Evolutionary conservation across 345 rosid species (phyloP).

Genomic region (Arabidopsis thaliana): TAIR10.1 NC_003070.9:22633501-22634000

Average conservation of each 20-base stretch:
- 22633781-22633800: slow-evolving; percentile 39
- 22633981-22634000: slow-evolving; percentile 41
- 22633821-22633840: slow-evolving; percentile 28
- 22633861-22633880: slow-evolving; percentile 42
- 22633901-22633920: slow-evolving; percentile 36
- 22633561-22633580: no score
- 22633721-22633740: slow-evolving; percentile 24
- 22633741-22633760: slow-evolving; percentile 39
- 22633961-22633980: slow-evolving; percentile 30
- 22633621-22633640: not conserved
- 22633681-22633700: not conserved
- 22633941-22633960: slow-evolving; percentile 29
- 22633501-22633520: no score
- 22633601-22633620: no score
- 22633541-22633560: no score
- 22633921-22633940: slow-evolving; percentile 23
- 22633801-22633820: slow-evolving; percentile 13
- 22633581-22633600: no score
- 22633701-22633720: no score
- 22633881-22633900: slow-evolving; percentile 6
- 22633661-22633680: not conserved
- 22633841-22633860: slow-evolving; percentile 41
- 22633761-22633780: slow-evolving; percentile 30
- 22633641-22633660: not conserved
- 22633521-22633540: no score